Conservation (phyloP, 768 basidiomycete genomes). For the Panaeolus papilionaceus region DNA sequence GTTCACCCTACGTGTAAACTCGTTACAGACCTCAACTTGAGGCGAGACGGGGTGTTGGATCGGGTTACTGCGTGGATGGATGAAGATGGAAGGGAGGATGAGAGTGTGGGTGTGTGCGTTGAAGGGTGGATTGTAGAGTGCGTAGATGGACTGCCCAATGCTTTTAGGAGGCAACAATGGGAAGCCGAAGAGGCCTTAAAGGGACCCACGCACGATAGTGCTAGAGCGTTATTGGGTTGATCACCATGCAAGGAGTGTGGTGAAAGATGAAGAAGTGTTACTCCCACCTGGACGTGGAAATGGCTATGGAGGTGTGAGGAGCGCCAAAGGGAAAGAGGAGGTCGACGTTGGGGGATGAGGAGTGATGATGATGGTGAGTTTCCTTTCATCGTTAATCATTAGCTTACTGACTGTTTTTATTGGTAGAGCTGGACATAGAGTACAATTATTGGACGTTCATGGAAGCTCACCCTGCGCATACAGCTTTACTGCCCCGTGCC, state of each 20-base stretch:
- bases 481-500: slow-evolving; percentile 58
- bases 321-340: slow-evolving; percentile 29
- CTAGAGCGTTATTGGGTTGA: slow-evolving; percentile 64
- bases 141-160: slow-evolving; percentile 14
- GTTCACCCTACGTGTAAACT: slow-evolving; percentile 64
- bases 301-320: slow-evolving; percentile 23
- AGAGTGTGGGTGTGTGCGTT: slow-evolving; percentile 42
- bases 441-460: slow-evolving; percentile 86
- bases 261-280: slow-evolving; percentile 22
- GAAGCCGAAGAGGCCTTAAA: slow-evolving; percentile 28
- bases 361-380: slow-evolving; percentile 53
- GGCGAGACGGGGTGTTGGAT: slow-evolving; percentile 55
- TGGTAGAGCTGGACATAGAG: slow-evolving; percentile 72
- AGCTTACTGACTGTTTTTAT: not conserved
- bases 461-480: slow-evolving; percentile 80
- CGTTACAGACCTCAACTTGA: slow-evolving; percentile 76
- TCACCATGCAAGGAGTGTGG: slow-evolving; percentile 61
- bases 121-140: slow-evolving; percentile 69
- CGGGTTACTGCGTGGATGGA: slow-evolving; percentile 56
- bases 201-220: slow-evolving; percentile 39
- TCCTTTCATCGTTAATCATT: not conserved
- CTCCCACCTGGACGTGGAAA: slow-evolving; percentile 25
- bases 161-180: slow-evolving; percentile 15
- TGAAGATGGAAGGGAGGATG: slow-evolving; percentile 27
- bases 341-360: slow-evolving; percentile 15